A percentile compares a stretch with the other conserved stretches of the same genome.
phyloP scores from a whole-genome alignment of 2,329 filamentous ascomycete genomes.

The Amauroascus verrucosus region DNA sequence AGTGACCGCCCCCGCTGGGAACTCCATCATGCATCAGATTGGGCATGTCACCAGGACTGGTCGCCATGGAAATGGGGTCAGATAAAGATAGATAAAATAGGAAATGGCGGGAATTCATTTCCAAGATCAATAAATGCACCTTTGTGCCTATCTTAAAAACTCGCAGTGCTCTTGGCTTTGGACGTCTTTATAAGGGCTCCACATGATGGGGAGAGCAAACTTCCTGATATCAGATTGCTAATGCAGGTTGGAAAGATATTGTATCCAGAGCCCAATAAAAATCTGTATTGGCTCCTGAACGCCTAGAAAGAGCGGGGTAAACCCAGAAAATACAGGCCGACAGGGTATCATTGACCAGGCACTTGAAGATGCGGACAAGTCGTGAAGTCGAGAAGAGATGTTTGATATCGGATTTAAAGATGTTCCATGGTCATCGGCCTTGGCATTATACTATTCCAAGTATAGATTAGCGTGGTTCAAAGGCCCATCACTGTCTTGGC shows the following conservation, averaged over 20 bases:
- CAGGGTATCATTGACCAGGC: conserved; percentile 3
- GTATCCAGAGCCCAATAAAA: not conserved
- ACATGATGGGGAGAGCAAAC: conserved; percentile 1
- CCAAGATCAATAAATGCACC: not conserved
- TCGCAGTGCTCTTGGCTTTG: not conserved
- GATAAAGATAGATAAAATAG: conserved; percentile 2
- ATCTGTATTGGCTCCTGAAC: not conserved
- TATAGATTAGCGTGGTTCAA: not conserved
- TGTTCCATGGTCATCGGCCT: not conserved
- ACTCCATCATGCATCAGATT: conserved; percentile 29
- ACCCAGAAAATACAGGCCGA: not conserved
- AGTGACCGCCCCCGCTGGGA: conserved; percentile 34
- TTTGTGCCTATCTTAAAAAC: conserved; percentile 6
- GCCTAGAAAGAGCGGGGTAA: not conserved
- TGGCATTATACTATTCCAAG: not conserved
- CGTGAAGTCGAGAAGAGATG: not conserved
- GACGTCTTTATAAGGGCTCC: not conserved
- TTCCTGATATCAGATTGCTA: not conserved
- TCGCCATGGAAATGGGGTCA: conserved; percentile 8
- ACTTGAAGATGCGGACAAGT: not conserved
- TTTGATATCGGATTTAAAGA: conserved; percentile 5
- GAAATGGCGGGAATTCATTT: conserved; percentile 10
- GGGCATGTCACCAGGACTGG: conserved; percentile 4
- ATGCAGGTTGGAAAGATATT: not conserved
- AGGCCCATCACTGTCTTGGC: not conserved